Base-by-base conservation (phyloP, 2,329 filamentous ascomycete species). In the Phialophora chinensis region DNA sequence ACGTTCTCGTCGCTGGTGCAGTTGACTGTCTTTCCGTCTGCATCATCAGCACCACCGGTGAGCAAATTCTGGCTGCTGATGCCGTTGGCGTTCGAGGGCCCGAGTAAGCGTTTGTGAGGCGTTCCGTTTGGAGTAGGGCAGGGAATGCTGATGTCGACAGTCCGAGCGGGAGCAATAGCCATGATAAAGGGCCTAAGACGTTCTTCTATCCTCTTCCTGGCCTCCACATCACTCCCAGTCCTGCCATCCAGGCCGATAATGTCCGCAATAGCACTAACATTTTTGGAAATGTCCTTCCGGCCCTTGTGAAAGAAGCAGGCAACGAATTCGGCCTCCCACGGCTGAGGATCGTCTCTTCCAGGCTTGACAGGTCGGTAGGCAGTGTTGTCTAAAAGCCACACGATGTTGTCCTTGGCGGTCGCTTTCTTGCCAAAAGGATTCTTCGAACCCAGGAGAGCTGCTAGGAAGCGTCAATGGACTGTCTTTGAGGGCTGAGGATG, bases 361-460 rank as follows among this genome's bases (percentile, higher is more conserved):
- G 74, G 54, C 68, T 76, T 75, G 61, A 75, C 59, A 27, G 77
- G 73, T 67, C 87, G 86, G 76, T 90, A 94, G 4, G 93, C 93
- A 2, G 91, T 94, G 74, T 95, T 97, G 80, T 98, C 93, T 56
- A 97, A 83, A 7, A 97, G 82, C 94, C 94, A 97, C 49, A 97
- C 88, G 14, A 86, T 87, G 76, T 97, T 90, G 58, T 82, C 77
- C n/a, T 86, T 79, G 17, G 83, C 82, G 62, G 87, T 85, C 55
- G 92, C 85, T 38, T 83, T 80, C 54, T 84, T 84, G 0, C 85
- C 83, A 12, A 89, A 79, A 0, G 89, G 88, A 73, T 88, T 90
- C 58, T 75, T 74, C 55, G 73, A 71, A 29, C 78, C 77, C 27
- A 82, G 72, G 20, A 78, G 69, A 20, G 66, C 71, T 67, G 54